phyloP scores from a whole-genome alignment of 208 protist species.

The Leishmania tropica region DNA sequence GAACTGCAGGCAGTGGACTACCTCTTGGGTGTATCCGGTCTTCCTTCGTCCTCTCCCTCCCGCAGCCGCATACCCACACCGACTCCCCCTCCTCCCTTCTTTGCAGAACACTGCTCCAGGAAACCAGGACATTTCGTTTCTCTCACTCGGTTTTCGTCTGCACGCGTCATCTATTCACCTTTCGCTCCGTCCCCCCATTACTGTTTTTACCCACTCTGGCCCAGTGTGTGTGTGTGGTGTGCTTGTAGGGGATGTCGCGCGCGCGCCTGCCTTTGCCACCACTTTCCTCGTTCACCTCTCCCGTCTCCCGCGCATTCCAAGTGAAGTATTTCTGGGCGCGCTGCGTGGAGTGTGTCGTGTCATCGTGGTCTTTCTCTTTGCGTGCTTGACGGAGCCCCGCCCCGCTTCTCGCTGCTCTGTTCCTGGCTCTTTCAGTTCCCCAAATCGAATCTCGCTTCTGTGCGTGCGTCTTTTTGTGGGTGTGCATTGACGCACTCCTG shows the following conservation, averaged over 20 bases:
- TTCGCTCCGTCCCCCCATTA: background rate
- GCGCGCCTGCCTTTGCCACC: background rate
- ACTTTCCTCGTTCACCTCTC: background rate
- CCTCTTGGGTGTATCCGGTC: background rate
- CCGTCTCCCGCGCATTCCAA: background rate
- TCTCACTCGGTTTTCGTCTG: background rate
- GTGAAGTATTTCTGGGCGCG: background rate
- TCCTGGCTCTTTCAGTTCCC: background rate
- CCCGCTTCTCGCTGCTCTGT: background rate
- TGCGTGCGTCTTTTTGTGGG: background rate
- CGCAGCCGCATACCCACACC: background rate
- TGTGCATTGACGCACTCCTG: background rate
- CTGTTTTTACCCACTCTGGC: background rate
- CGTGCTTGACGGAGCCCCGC: background rate
- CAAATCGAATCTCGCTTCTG: background rate
- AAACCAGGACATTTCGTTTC: background rate
- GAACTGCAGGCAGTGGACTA: background rate
- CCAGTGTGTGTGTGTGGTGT: background rate
- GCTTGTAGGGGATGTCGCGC: background rate
- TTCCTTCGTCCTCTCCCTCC: no score
- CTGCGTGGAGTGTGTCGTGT: background rate
- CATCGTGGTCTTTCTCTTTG: background rate
- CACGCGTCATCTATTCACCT: background rate
- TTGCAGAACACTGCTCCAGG: background rate
- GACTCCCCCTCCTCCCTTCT: background rate